These are phyloP conservation scores for Chrysochromulina tobinii DNA, from an alignment of 78 protist genomes.

Conservation along the genomic window DNA sequence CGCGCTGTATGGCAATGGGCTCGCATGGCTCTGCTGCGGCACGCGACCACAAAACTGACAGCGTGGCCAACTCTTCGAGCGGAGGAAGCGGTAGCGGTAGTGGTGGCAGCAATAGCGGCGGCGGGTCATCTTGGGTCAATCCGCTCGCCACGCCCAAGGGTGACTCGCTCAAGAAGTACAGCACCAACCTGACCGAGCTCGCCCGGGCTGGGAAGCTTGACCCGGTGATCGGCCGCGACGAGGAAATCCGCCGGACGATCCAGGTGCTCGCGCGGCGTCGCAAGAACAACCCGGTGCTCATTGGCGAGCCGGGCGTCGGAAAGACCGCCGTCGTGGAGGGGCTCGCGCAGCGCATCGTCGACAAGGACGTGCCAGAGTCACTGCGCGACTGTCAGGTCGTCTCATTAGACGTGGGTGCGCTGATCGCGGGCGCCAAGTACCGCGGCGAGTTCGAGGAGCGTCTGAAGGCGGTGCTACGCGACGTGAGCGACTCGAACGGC, in stretches of 20 bases:
- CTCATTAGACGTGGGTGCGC: slow-evolving; percentile 42
- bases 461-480: slow-evolving; percentile 93
- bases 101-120: too few relatives aligned
- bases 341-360: slow-evolving; percentile 81
- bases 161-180: slow-evolving; percentile 83
- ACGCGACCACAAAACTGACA: too few relatives aligned
- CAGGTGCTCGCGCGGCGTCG: slow-evolving; percentile 84
- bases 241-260: slow-evolving; percentile 92
- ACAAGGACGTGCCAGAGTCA: slow-evolving; percentile 41
- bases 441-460: slow-evolving; percentile 99
- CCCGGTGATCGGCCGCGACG: slow-evolving; percentile 98
- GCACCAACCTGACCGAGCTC: slow-evolving; percentile 68
- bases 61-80: too few relatives aligned
- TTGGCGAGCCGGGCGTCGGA: slow-evolving; percentile 97
- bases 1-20: too few relatives aligned
- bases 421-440: slow-evolving; percentile 86
- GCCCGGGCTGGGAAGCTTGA: slow-evolving; percentile 95
- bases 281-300: slow-evolving; percentile 97
- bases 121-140: not conserved
- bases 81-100: too few relatives aligned
- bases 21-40: too few relatives aligned
- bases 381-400: not conserved
- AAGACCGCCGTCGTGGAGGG: slow-evolving; percentile 97
- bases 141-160: not conserved
- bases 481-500: slow-evolving; percentile 87